Evolutionary conservation across 2,329 filamentous ascomycete species (phyloP), one percentile per base, ranked within the genome.

Genomic region (Aspergillus floridensis): DNA sequence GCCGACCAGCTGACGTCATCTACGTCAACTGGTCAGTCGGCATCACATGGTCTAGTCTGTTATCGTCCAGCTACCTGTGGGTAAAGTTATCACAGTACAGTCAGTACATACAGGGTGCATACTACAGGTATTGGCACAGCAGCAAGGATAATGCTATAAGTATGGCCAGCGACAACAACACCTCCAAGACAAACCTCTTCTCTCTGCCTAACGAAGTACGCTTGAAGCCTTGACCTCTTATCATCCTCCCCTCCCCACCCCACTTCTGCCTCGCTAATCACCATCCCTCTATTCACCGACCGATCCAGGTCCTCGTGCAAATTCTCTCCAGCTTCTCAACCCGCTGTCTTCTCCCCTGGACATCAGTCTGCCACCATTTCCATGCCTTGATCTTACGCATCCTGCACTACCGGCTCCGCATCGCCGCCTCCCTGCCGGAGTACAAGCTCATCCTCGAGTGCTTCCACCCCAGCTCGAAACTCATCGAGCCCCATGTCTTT

Each of bases 391-490:
- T 89, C 58, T 75, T 87, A 4, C 84, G 85, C 26, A 82, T 91
- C 49, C 75, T 92, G 7, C 84, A 89, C 63, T 81, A 83, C 52
- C 86, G 89, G 35, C 79, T 92, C 2, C 75, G 87, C 50, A 73
- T 82, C 21, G 84, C 86, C 21, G 81, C 86, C 4, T 76, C 82
- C 3, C 75, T 88, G 7, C 76, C 82, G 41, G 82, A 86, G 41
- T 85, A 91, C 68, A 84, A 87, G 56, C 76, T 95, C 44, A 85
- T 93, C 41, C 84, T 96, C 47, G 90, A 93, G 76, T 91, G 89
- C 72, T 93, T 89, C 69, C 90, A 89, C 63, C 91, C 90, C 0
- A 85, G 81, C 63, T 86, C 83, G 24, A 88, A 87, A 72, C 79
- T 89, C 53, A 87, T 83, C 5, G 87, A 89, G 21, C 88, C 90